Percentiles rank a stretch among this genome's conserved stretches.
These are phyloP conservation scores for Capniomyces stellatus DNA, from an alignment of 371 early-diverging fungal genomes.

Conservation along the genomic window DNA sequence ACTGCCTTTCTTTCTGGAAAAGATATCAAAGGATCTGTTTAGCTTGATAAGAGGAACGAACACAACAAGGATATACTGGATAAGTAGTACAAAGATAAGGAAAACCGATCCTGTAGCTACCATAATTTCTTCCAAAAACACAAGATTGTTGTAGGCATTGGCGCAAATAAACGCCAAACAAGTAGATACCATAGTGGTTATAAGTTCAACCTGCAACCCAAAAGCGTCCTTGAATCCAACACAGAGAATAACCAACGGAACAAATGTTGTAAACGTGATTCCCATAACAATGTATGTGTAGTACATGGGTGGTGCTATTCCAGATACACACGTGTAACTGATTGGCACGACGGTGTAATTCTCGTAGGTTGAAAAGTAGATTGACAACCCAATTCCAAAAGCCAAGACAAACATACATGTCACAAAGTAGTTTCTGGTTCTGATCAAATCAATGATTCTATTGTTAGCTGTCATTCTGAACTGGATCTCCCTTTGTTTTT, in stretches of 20 bases:
- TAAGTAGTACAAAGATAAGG: not conserved
- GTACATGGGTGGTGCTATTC: not conserved
- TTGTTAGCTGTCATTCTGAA: too few relatives aligned
- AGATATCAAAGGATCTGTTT: not conserved
- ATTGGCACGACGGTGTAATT: not conserved
- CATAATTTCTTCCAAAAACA: not conserved
- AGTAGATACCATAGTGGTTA: not conserved
- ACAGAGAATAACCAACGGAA: slow-evolving; percentile 1
- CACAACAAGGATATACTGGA: not conserved
- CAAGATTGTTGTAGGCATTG: not conserved
- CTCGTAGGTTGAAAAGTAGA: not conserved
- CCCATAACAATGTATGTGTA: not conserved
- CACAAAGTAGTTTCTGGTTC: not conserved
- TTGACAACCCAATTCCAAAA: not conserved
- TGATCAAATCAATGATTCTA: not conserved
- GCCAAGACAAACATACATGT: not conserved
- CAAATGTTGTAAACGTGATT: not conserved
- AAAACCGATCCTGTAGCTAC: slow-evolving; percentile 1
- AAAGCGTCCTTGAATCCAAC: slow-evolving; percentile 5
- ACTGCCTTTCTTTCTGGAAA: not conserved
- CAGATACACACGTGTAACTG: slow-evolving; percentile 1
- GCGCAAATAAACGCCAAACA: not conserved
- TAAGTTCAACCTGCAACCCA: slow-evolving; percentile 5
- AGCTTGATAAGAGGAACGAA: not conserved
- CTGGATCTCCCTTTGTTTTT: too few relatives aligned